Percentiles rank a stretch among this genome's conserved stretches.
Conservation (phyloP, 2,329 filamentous ascomycete genomes). For the Claviceps sp. region DNA sequence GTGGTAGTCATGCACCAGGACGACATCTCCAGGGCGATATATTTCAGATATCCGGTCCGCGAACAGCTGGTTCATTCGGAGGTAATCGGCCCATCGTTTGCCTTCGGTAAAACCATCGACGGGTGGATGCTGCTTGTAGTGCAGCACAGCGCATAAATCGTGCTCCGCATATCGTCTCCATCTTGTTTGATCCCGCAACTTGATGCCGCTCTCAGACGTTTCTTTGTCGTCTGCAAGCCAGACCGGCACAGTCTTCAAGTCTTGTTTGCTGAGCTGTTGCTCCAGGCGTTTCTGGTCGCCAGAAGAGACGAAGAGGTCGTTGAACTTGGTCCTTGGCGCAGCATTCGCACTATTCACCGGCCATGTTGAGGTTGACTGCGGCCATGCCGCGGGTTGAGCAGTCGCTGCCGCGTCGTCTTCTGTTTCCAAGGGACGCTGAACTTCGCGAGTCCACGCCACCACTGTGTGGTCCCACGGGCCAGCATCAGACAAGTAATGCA, state of each 20-base stretch:
- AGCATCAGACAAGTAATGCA: slow-evolving; percentile 70
- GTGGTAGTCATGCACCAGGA: slow-evolving; percentile 89
- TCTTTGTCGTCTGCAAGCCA: slow-evolving; percentile 78
- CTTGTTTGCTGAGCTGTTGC: slow-evolving; percentile 54
- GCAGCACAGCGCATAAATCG: slow-evolving; percentile 81
- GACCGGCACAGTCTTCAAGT: slow-evolving; percentile 69
- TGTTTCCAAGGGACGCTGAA: slow-evolving; percentile 26
- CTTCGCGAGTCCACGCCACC: slow-evolving; percentile 89
- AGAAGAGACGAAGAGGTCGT: slow-evolving; percentile 29
- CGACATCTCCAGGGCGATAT: slow-evolving; percentile 82
- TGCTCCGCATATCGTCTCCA: slow-evolving; percentile 87
- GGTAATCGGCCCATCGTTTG: slow-evolving; percentile 83
- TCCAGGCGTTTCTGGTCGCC: slow-evolving; percentile 62
- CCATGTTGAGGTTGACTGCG: slow-evolving; percentile 1
- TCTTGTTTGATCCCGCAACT: slow-evolving; percentile 64
- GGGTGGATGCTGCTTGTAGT: slow-evolving; percentile 88
- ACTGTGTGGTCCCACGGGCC: slow-evolving; percentile 81
- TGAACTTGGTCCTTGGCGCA: neutral
- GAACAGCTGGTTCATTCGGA: slow-evolving; percentile 81
- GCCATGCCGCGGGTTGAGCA: neutral
- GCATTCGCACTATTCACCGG: neutral
- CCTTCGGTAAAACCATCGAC: slow-evolving; percentile 69
- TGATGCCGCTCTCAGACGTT: slow-evolving; percentile 29
- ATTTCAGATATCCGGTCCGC: slow-evolving; percentile 74
- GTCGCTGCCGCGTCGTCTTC: neutral